Evolutionary conservation across 2,329 filamentous ascomycete species (phyloP).

Genomic region (Phialophora chinensis): DNA sequence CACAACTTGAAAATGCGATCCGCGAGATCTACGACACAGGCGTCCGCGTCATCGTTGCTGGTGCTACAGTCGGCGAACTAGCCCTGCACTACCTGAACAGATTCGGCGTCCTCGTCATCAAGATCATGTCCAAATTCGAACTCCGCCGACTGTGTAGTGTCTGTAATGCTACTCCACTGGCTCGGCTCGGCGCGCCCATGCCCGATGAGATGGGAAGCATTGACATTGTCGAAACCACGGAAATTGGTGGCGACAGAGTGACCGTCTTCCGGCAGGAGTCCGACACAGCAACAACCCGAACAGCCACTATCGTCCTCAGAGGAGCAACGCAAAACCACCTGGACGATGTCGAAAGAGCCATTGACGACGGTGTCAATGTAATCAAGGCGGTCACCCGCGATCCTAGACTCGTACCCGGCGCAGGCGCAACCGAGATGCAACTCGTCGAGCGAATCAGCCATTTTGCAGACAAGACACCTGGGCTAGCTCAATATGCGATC

Average conservation of each 20-base stretch:
- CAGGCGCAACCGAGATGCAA: slow-evolving; percentile 92
- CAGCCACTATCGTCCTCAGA: slow-evolving; percentile 89
- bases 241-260: slow-evolving; percentile 97
- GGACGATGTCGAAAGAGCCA: slow-evolving; percentile 93
- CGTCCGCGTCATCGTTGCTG: slow-evolving; percentile 87
- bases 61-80: slow-evolving; percentile 91
- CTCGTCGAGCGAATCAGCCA: slow-evolving; percentile 90
- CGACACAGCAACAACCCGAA: slow-evolving; percentile 79
- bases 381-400: slow-evolving; percentile 98
- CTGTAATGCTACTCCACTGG: slow-evolving; percentile 94
- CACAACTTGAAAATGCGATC: slow-evolving; percentile 85
- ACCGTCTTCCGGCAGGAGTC: slow-evolving; percentile 96
- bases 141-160: slow-evolving; percentile 93
- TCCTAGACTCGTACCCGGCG: slow-evolving; percentile 86
- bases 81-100: slow-evolving; percentile 98
- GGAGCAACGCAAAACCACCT: slow-evolving; percentile 98
- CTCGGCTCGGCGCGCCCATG: slow-evolving; percentile 94
- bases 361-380: slow-evolving; percentile 97
- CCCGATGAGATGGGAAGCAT: slow-evolving; percentile 98
- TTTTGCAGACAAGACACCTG: slow-evolving; percentile 89
- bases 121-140: slow-evolving; percentile 98
- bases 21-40: slow-evolving; percentile 97
- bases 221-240: slow-evolving; percentile 93
- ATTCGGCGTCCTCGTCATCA: slow-evolving; percentile 93
- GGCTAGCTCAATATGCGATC: slow-evolving; percentile 93